Evolutionary conservation across 2,329 filamentous ascomycete genomes (phyloP).

Genomic region (Ophiostoma sp.): DNA sequence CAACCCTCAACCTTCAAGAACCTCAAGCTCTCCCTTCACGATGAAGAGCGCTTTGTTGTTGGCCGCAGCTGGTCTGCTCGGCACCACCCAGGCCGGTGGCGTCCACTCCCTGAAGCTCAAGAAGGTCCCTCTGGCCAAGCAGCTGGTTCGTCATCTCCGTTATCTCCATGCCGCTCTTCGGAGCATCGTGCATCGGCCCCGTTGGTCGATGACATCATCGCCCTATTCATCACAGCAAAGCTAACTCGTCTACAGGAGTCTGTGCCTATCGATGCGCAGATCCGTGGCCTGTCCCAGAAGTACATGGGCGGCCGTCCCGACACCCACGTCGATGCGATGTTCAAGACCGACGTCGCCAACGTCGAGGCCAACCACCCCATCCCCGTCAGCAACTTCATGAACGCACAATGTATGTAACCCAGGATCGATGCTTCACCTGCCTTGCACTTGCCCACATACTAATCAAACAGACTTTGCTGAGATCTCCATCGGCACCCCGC

Average conservation of each 20-base stretch:
- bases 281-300: constrained; percentile 84
- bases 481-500: constrained; percentile 84
- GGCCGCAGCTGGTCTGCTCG: constrained; percentile 67
- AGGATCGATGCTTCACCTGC: not conserved
- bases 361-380: constrained; percentile 68
- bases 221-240: not conserved
- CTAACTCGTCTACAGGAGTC: constrained; percentile 51
- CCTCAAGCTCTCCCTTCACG: constrained; percentile 34
- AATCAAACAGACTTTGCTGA: constrained; percentile 78
- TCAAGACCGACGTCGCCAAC: constrained; percentile 66
- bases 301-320: constrained; percentile 80
- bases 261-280: constrained; percentile 73
- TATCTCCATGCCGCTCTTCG: not conserved
- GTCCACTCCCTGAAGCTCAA: constrained; percentile 96
- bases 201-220: constrained; percentile 9
- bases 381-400: constrained; percentile 94
- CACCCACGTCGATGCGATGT: constrained; percentile 67
- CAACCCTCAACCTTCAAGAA: not conserved
- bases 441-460: not conserved
- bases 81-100: constrained; percentile 68
- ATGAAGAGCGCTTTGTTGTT: constrained; percentile 86
- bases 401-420: constrained; percentile 79
- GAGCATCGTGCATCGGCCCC: not conserved
- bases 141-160: constrained; percentile 58
- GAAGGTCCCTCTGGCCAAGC: constrained; percentile 88